A percentile compares a stretch with the other conserved stretches of the same genome.
These are phyloP conservation scores for Fusarium sp. DNA, from an alignment of 2,329 filamentous ascomycete genomes.

Conservation along the genomic window DNA sequence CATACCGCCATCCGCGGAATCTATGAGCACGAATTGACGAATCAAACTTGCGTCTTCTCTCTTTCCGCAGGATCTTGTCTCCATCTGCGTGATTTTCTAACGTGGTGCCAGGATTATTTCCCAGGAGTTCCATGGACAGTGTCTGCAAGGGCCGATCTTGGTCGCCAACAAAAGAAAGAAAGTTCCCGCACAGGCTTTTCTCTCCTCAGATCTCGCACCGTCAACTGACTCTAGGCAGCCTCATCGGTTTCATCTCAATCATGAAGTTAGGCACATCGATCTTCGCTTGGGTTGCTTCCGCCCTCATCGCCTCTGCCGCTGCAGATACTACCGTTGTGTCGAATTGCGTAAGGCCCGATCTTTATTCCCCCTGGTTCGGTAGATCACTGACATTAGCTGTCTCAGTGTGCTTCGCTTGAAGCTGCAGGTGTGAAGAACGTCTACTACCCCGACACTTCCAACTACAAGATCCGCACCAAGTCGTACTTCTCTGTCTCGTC, in stretches of 20 bases:
- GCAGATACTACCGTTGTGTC: not conserved
- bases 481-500: conserved; percentile 46
- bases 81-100: conserved; percentile 15
- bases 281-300: conserved; percentile 13
- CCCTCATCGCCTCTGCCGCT: not conserved
- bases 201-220: conserved; percentile 5
- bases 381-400: not conserved
- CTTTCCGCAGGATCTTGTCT: not conserved
- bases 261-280: conserved; percentile 15
- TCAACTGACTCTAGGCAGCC: not conserved
- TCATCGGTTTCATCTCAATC: conserved; percentile 9
- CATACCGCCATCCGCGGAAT: not conserved
- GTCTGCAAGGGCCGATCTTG: not conserved
- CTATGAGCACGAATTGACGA: not conserved
- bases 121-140: not conserved
- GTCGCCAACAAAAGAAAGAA: conserved; percentile 14
- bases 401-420: conserved; percentile 27
- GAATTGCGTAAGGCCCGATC: conserved; percentile 5
- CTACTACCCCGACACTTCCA: conserved; percentile 13
- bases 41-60: not conserved
- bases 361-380: not conserved
- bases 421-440: conserved; percentile 28
- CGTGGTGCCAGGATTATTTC: not conserved
- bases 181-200: conserved; percentile 17
- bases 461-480: conserved; percentile 33